Base-by-base conservation (phyloP, 805 yeast species). In the Starmerella geochares region DNA sequence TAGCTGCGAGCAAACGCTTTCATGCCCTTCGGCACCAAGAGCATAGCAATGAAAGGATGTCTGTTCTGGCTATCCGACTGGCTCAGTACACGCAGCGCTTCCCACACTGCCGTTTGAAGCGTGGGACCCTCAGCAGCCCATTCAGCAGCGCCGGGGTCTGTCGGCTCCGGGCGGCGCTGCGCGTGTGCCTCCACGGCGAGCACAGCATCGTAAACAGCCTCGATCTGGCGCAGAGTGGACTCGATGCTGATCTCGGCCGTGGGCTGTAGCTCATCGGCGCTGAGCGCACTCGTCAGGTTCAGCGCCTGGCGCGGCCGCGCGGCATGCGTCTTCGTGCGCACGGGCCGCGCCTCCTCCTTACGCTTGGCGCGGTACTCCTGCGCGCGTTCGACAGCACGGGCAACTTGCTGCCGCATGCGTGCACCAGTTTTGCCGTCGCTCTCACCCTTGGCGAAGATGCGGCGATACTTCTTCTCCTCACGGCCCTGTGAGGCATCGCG, bases 331-430 rank as follows among this genome's bases (percentile, higher is more conserved):
- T 45, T 45, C 21, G 47, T 21, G 17, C 49, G 52, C 28, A 23
- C 38, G 21, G 51, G 48, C 28, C 45, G 49, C 20, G 58, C 97
- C 96, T 52, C 90, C 72, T 1, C 60, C 95, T 39, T 75, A 72
- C 46, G 51, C 36, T 44, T 32, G 42, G 40, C 47, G 41, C 54
- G 55, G 44, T 47, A 11, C 43, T 42, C 50, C 39, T 86, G 95
- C 21, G 96, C 98, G 35, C 86, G 90, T 48, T 90, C 84, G 16
- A 90, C 96, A 14, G 97, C 97, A 61, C 84, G 86, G 62, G 87
- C 94, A 47, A 90, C 95, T 70, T 90, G 97, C 65, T 87, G 95
- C 69, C 90, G 96, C 95, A 92, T 86, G 73, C 49, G 49, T 16
- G 46, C 96, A 81, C 71, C 86, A 55, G 35, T 65, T 50, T 48